Conservation (phyloP, 2,329 filamentous ascomycete genomes). For the Botrytis hyacinthi region DNA sequence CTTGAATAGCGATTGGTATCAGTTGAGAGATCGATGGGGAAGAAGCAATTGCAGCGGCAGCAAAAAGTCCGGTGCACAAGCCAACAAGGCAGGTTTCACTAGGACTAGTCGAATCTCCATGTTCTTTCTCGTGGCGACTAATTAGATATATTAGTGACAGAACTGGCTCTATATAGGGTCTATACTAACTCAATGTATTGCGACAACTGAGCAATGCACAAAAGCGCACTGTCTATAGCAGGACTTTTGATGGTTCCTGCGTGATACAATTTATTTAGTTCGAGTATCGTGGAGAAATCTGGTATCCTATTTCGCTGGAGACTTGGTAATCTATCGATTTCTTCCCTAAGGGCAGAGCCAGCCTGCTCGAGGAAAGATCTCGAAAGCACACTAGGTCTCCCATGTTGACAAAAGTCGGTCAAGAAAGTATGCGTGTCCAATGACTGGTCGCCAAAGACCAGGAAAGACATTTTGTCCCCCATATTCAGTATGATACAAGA, state of each 20-base stretch:
- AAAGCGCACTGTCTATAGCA: slow-evolving; percentile 62
- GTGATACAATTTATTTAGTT: slow-evolving; percentile 65
- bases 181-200: slow-evolving; percentile 65
- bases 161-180: not conserved
- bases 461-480: slow-evolving; percentile 47
- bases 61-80: slow-evolving; percentile 20
- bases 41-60: slow-evolving; percentile 20
- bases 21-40: slow-evolving; percentile 19
- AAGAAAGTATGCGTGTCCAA: slow-evolving; percentile 64
- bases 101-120: slow-evolving; percentile 11
- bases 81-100: slow-evolving; percentile 21
- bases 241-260: slow-evolving; percentile 55
- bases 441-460: slow-evolving; percentile 72
- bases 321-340: slow-evolving; percentile 56
- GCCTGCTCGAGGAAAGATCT: slow-evolving; percentile 60
- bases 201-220: slow-evolving; percentile 63
- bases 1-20: slow-evolving; percentile 20
- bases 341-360: slow-evolving; percentile 56
- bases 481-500: slow-evolving; percentile 24
- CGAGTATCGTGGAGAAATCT: slow-evolving; percentile 59
- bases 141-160: not conserved
- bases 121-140: slow-evolving; percentile 19
- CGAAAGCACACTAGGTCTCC: slow-evolving; percentile 51
- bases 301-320: slow-evolving; percentile 59
- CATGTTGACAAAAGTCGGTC: slow-evolving; percentile 50